phyloP scores from a whole-genome alignment of 192 early-diverging fungal species.

The Mortierella hygrophila region DNA sequence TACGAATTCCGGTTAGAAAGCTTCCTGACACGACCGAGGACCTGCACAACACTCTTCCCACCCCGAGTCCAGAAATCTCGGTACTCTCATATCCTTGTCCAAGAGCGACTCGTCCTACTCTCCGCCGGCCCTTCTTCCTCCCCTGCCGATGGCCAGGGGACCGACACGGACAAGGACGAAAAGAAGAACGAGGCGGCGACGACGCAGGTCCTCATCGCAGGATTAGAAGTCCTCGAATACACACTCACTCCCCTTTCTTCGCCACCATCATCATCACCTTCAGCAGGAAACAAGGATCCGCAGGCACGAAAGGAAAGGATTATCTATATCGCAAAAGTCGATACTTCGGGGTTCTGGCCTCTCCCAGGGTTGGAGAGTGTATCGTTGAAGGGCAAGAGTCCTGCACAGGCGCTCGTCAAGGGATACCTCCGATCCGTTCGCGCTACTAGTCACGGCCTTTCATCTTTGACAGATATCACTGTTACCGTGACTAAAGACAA shows the following conservation, averaged over 20 bases:
- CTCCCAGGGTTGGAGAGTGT: conserved; percentile 11
- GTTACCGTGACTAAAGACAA: not conserved
- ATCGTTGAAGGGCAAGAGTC: conserved; percentile 1
- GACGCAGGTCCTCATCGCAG: conserved; percentile 21
- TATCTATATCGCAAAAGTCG: conserved; percentile 62
- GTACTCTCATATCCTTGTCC: conserved; percentile 23
- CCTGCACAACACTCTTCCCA: conserved; percentile 22
- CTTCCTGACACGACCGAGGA: conserved; percentile 22
- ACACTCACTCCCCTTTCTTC: not conserved
- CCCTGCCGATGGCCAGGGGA: not conserved
- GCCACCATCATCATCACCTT: not conserved
- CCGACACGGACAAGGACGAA: not conserved
- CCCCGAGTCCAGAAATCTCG: conserved; percentile 17
- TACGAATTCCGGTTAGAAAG: conserved; percentile 36
- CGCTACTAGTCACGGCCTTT: not conserved
- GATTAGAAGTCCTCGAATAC: conserved; percentile 48
- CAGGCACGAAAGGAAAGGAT: conserved; percentile 6
- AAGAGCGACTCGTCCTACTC: conserved; percentile 35
- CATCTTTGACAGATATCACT: not conserved
- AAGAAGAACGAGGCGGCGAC: not conserved
- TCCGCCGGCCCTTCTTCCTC: not conserved
- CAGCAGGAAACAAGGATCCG: not conserved
- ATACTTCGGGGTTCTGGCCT: conserved; percentile 57
- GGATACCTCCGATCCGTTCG: conserved; percentile 51
- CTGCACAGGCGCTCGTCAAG: conserved; percentile 42